Percentiles rank a stretch among this genome's conserved stretches.
These are phyloP conservation scores for Fusarium sambucinum DNA, from an alignment of 2,329 filamentous ascomycete species.

Conservation along the genomic window DNA sequence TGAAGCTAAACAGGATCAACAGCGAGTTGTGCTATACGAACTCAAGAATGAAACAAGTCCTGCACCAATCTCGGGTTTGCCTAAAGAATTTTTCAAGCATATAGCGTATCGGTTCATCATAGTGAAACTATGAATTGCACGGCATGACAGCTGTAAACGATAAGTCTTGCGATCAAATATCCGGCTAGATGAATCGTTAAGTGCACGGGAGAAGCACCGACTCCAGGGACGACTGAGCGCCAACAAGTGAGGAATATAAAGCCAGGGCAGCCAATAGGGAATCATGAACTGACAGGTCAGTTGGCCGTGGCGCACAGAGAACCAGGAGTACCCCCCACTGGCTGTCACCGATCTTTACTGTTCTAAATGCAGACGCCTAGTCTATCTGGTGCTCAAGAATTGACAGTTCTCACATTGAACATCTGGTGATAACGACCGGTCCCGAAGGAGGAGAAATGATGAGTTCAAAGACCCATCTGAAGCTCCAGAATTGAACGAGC, in stretches of 20 bases:
- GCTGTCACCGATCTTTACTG: constrained; percentile 10
- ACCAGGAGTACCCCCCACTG: neutral
- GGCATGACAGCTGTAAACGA: constrained; percentile 16
- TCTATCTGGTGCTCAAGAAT: neutral
- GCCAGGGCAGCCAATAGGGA: constrained; percentile 23
- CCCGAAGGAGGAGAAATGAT: neutral
- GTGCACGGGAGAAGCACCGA: constrained; percentile 2
- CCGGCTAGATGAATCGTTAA: constrained; percentile 4
- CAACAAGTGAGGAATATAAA: constrained; percentile 17
- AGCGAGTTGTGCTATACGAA: neutral
- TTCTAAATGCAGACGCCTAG: neutral
- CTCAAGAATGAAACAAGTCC: neutral
- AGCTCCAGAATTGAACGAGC: constrained; percentile 20
- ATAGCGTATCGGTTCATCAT: constrained; percentile 15
- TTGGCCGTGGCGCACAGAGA: constrained; percentile 21
- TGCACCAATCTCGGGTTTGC: constrained; percentile 14
- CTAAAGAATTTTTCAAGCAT: constrained; percentile 4
- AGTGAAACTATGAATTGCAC: constrained; percentile 25
- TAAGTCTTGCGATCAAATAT: constrained; percentile 6
- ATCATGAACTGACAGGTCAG: constrained; percentile 21
- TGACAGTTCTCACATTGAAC: neutral
- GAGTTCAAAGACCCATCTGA: neutral
- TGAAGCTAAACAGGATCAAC: constrained; percentile 28
- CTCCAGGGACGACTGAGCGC: constrained; percentile 1
- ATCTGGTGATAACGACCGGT: neutral